Conservation (phyloP, 140 eudicot species). For the Erigeron philadelphicus region DNA sequence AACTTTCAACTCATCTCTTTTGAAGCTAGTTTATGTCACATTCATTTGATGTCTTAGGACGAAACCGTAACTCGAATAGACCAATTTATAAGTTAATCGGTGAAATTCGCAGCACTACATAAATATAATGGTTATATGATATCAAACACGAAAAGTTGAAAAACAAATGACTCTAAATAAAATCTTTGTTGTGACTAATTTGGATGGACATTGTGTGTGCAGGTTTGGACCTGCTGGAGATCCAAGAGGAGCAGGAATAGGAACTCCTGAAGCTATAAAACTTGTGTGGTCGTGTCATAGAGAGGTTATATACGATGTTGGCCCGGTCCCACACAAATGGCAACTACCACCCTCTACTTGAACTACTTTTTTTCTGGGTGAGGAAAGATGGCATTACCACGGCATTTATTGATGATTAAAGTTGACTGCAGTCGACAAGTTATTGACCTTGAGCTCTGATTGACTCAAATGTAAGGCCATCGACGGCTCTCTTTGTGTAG, state of each 20-base stretch:
- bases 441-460: neutral
- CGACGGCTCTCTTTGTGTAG: constrained; percentile 7
- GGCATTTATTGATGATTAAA: constrained; percentile 3
- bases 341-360: constrained; percentile 61
- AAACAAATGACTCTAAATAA: neutral
- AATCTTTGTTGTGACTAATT: neutral
- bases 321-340: constrained; percentile 76
- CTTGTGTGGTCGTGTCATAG: constrained; percentile 98
- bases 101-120: neutral
- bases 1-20: neutral
- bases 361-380: constrained; percentile 15
- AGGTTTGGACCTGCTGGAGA: constrained; percentile 99
- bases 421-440: constrained; percentile 21
- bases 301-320: constrained; percentile 79
- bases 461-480: constrained; percentile 13
- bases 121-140: neutral
- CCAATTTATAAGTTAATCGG: neutral
- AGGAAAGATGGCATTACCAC: constrained; percentile 10
- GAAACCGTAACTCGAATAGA: neutral
- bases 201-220: neutral
- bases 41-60: neutral
- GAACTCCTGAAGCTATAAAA: constrained; percentile 94
- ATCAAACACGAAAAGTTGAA: neutral
- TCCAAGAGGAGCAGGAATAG: constrained; percentile 98
- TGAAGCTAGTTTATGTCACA: neutral